These are phyloP conservation scores for Saccharomyces pastorianus DNA, from an alignment of 1,139 yeast genomes.

Conservation along the genomic window DNA sequence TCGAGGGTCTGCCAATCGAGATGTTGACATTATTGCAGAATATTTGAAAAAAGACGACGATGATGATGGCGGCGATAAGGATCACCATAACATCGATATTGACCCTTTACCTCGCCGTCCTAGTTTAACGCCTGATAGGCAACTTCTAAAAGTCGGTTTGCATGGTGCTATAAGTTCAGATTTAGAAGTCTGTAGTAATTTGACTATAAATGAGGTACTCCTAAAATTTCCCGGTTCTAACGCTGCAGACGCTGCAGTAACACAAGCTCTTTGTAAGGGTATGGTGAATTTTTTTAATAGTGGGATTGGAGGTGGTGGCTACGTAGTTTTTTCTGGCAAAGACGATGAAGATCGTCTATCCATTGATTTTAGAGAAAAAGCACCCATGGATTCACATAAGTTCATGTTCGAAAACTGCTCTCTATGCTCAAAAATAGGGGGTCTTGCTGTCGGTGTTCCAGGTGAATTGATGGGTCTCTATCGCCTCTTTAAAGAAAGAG, in stretches of 20 bases:
- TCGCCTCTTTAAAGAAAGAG: slow-evolving; percentile 49
- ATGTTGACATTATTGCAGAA: background rate
- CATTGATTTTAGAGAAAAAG: slow-evolving; percentile 85
- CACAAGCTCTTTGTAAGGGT: slow-evolving; percentile 85
- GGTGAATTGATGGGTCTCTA: slow-evolving; percentile 83
- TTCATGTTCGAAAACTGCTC: slow-evolving; percentile 56
- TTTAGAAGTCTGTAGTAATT: slow-evolving; percentile 57
- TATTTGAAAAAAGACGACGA: background rate
- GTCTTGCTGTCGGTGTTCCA: slow-evolving; percentile 77
- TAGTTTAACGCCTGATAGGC: slow-evolving; percentile 34
- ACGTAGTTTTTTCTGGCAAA: slow-evolving; percentile 44
- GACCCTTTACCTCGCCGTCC: slow-evolving; percentile 30
- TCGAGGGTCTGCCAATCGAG: background rate
- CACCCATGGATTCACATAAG: slow-evolving; percentile 55
- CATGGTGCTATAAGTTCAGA: slow-evolving; percentile 74
- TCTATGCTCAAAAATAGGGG: slow-evolving; percentile 59
- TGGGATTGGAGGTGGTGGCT: slow-evolving; percentile 93
- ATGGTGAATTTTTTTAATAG: slow-evolving; percentile 72
- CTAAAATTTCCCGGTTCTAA: slow-evolving; percentile 35
- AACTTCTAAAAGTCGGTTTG: slow-evolving; percentile 33
- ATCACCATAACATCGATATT: slow-evolving; percentile 28
- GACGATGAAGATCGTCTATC: slow-evolving; percentile 23
- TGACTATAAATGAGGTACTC: slow-evolving; percentile 54
- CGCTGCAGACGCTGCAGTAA: slow-evolving; percentile 91
- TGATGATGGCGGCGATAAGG: background rate